These are phyloP conservation scores for Escallonia rubra DNA, from an alignment of 129 eudicot genomes.

Conservation along the genomic window DNA sequence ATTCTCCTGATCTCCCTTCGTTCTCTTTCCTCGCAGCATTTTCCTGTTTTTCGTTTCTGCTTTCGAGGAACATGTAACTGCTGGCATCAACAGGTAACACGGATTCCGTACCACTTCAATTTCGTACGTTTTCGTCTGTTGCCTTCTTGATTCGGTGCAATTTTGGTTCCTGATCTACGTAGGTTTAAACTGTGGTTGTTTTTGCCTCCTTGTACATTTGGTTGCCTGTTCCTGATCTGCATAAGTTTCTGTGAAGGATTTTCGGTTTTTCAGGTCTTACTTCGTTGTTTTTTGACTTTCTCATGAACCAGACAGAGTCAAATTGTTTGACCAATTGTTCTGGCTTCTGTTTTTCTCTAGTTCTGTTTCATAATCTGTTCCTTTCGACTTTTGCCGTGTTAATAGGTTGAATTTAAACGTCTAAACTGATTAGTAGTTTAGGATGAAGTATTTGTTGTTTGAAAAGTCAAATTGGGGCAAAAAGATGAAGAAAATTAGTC, in stretches of 20 bases:
- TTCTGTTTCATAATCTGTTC: background rate
- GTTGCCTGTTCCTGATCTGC: background rate
- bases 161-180: background rate
- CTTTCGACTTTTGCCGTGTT: background rate
- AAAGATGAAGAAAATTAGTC: no score
- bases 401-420: no score
- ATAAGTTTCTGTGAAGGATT: background rate
- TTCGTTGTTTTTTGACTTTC: background rate
- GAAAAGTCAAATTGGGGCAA: no score
- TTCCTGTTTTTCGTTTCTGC: no score
- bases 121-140: background rate
- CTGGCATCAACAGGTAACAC: no score
- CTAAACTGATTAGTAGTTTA: no score
- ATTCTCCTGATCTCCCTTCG: no score
- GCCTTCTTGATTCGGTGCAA: background rate
- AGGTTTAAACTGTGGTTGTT: background rate
- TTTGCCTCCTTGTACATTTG: background rate
- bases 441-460: no score
- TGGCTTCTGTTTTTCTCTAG: background rate
- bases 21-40: no score
- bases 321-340: background rate
- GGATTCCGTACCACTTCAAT: background rate
- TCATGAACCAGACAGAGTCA: background rate
- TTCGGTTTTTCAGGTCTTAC: background rate
- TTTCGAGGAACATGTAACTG: no score